phyloP scores from a whole-genome alignment of 129 eudicot genomes.

The Calendula officinalis region DNA sequence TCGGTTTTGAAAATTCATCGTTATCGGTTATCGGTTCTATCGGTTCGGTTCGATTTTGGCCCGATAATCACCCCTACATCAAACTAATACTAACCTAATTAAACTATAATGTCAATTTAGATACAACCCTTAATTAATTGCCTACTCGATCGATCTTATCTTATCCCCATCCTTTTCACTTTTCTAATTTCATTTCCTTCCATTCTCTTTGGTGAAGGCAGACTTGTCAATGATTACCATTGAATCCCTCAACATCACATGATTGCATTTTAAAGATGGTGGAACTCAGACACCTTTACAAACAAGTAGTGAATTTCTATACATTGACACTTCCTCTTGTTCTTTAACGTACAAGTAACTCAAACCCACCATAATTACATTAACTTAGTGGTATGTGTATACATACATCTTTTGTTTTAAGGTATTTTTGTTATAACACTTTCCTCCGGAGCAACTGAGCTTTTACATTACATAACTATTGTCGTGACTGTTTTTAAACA shows the following conservation, averaged over 20 bases:
- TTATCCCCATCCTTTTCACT: not conserved
- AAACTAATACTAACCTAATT: no score
- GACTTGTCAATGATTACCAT: slow-evolving; percentile 7
- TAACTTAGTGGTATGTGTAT: slow-evolving; percentile 17
- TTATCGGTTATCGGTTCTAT: no score
- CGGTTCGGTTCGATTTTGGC: no score
- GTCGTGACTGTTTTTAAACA: no score
- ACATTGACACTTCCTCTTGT: slow-evolving; percentile 11
- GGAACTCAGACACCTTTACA: no score
- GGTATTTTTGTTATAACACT: no score
- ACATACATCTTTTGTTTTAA: not conserved
- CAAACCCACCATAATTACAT: slow-evolving; percentile 9
- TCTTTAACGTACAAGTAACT: slow-evolving; percentile 14
- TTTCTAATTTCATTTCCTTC: not conserved
- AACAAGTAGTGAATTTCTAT: not conserved
- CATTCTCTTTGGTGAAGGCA: not conserved
- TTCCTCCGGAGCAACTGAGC: no score
- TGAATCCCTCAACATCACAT: slow-evolving; percentile 1
- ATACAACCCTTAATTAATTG: no score
- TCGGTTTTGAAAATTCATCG: no score
- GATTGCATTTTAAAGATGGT: slow-evolving; percentile 5
- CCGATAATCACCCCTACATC: no score
- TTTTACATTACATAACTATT: no score
- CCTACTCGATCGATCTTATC: not conserved
- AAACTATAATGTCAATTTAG: no score